Evolutionary conservation across 441 rosid species (phyloP), one percentile per base, ranked within the genome.

Genomic region (Erodium texanum): DNA sequence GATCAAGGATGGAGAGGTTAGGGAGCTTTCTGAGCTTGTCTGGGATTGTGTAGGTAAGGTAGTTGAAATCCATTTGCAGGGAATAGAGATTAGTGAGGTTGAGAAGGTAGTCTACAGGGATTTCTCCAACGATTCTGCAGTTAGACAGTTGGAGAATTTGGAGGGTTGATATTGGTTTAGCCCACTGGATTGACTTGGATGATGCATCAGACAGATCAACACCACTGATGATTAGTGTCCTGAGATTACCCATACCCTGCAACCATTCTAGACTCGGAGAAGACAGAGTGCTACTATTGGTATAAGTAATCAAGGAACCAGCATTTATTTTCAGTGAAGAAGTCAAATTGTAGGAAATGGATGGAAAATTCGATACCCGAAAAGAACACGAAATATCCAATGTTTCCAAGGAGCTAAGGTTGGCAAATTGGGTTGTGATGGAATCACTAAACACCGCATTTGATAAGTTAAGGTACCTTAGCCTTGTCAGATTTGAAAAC

Each of bases 191-290:
- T 24, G 62, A 48, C 36, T 24, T 24, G 2, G 9, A 0, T 2
- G 69, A 67, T 24, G 69, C 69, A 24, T 67, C 61, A 6, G 62
- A 67, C 19, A 67, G 62, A 52, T 67, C 69, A n/a, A 67, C 69
- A 50, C 69, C 69, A 11, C 41, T 24, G 0, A 67, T 11, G 12
- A 15, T 19, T n/a, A 67, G 62, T 19, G 52, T 19, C 24, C 5
- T 67, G n/a, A 67, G 62, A n/a, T 24, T 27, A 52, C 18, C 18
- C 69, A 67, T 18, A 24, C 62, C 41, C 61, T 56, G 69, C 69
- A 67, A 24, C 69, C 69, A 67, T 29, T 67, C 61, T 18, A 67
- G 54, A 24, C 38, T 56, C 7, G 41, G 32, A 19, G 62, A 67
- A 52, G 61, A 67, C 15, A 67, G 61, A 4, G n/a, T 52, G 23